These are phyloP conservation scores for Gastroboletus turbinatus DNA, from an alignment of 1,284 basidiomycete species.

Conservation along the genomic window DNA sequence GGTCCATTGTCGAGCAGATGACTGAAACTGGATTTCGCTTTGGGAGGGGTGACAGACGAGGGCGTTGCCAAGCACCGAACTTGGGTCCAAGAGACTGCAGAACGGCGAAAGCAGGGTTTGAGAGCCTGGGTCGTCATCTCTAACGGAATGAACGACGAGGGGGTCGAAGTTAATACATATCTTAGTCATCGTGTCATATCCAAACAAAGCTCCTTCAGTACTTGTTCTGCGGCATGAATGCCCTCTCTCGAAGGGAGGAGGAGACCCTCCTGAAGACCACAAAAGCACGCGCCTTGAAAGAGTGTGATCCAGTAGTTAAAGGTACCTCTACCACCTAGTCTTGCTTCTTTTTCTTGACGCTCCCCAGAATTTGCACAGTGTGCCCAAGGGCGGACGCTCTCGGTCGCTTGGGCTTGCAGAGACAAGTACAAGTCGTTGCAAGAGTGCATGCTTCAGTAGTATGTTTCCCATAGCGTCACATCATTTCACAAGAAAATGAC, in stretches of 20 bases:
- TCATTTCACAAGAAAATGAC: conserved; percentile 1
- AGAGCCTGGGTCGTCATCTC: conserved; percentile 20
- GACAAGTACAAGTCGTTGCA: conserved; percentile 70
- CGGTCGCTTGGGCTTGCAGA: conserved; percentile 82
- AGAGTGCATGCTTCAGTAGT: conserved; percentile 83
- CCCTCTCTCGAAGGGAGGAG: conserved; percentile 86
- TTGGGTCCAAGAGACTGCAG: conserved; percentile 15
- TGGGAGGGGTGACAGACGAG: conserved; percentile 31
- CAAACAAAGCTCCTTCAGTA: conserved; percentile 7
- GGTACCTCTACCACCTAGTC: conserved; percentile 41
- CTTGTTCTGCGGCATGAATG: conserved; percentile 61
- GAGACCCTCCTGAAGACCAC: conserved; percentile 79
- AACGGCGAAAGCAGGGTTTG: conserved; percentile 11
- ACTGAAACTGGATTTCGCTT: conserved; percentile 48
- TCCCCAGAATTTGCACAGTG: conserved; percentile 80
- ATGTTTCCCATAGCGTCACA: conserved; percentile 32
- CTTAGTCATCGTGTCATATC: conserved; percentile 15
- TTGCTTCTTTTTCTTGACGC: background rate
- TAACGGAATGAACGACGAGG: background rate
- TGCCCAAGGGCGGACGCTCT: conserved; percentile 77
- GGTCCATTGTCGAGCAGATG: conserved; percentile 71
- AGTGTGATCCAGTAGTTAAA: conserved; percentile 77
- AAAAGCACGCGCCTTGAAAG: conserved; percentile 77
- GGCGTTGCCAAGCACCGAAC: conserved; percentile 57
- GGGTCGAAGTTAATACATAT: background rate